Evolutionary conservation across 768 basidiomycete species (phyloP).

Genomic region (Suillus discolor): DNA sequence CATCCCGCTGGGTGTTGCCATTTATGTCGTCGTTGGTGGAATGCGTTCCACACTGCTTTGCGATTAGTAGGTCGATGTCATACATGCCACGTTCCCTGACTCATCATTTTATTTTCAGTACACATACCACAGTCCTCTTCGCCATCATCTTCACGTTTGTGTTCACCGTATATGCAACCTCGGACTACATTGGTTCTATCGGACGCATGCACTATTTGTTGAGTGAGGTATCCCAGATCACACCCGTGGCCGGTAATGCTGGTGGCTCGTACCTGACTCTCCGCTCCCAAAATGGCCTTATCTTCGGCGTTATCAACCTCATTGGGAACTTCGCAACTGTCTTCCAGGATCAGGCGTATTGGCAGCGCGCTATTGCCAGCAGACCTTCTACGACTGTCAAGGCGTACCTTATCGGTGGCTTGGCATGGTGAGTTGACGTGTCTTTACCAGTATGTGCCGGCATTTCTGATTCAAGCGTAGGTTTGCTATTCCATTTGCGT

Average conservation of each 20-base stretch:
- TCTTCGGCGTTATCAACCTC: slow-evolving; percentile 87
- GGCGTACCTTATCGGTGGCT: slow-evolving; percentile 86
- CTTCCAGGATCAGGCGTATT: slow-evolving; percentile 78
- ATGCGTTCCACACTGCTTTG: slow-evolving; percentile 87
- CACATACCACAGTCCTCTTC: slow-evolving; percentile 86
- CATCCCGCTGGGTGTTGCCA: slow-evolving; percentile 83
- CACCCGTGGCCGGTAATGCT: slow-evolving; percentile 81
- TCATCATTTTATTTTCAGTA: slow-evolving; percentile 43
- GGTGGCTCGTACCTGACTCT: slow-evolving; percentile 86
- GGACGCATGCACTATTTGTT: slow-evolving; percentile 80
- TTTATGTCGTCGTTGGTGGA: slow-evolving; percentile 86
- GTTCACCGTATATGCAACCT: slow-evolving; percentile 84
- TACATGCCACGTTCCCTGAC: not conserved
- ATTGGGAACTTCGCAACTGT: slow-evolving; percentile 80
- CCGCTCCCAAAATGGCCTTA: slow-evolving; percentile 72
- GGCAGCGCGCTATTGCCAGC: slow-evolving; percentile 90
- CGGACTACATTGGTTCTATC: slow-evolving; percentile 77
- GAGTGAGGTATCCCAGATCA: slow-evolving; percentile 47
- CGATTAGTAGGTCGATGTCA: slow-evolving; percentile 65
- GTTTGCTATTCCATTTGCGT: slow-evolving; percentile 85
- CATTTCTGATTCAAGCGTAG: slow-evolving; percentile 28
- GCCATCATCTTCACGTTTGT: slow-evolving; percentile 78
- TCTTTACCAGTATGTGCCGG: not conserved
- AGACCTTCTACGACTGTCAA: slow-evolving; percentile 85
- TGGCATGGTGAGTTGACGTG: slow-evolving; percentile 67